A percentile compares a stretch with the other conserved stretches of the same genome.
Evolutionary conservation across 345 rosid species (phyloP).

Genomic region (Geranium rotundifolium): DNA sequence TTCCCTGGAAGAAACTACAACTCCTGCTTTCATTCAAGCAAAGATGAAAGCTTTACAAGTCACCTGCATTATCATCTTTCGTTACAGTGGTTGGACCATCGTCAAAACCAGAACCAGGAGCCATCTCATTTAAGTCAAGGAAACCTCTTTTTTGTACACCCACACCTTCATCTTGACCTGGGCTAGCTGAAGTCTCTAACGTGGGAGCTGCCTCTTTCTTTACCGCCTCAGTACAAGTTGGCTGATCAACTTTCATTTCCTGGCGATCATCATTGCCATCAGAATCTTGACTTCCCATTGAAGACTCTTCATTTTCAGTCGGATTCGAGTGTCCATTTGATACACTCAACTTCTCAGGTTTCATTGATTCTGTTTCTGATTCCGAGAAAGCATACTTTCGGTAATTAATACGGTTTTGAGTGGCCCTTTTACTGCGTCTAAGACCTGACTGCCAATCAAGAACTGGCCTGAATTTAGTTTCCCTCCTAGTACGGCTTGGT

Average conservation of each 20-base stretch:
- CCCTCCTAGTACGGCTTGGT: conserved; percentile 60
- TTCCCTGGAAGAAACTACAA: conserved; percentile 17
- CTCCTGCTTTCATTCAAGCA: conserved; percentile 17
- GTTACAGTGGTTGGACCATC: conserved; percentile 62
- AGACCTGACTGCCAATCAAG: conserved; percentile 70
- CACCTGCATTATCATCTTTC: conserved; percentile 59
- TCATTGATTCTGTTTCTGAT: conserved; percentile 62
- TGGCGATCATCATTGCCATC: conserved; percentile 41
- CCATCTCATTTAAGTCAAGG: conserved; percentile 87
- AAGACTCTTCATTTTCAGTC: conserved; percentile 49
- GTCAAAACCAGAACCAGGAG: conserved; percentile 87
- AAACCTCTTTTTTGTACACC: conserved; percentile 51
- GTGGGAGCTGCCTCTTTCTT: conserved; percentile 38
- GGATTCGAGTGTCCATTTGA: conserved; percentile 49
- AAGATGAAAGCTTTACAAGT: conserved; percentile 37
- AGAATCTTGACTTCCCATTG: conserved; percentile 51
- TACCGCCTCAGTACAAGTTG: conserved; percentile 18
- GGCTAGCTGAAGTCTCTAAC: conserved; percentile 33
- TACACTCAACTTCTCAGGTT: conserved; percentile 40
- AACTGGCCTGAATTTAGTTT: conserved; percentile 62
- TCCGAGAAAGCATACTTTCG: conserved; percentile 73
- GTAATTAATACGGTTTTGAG: conserved; percentile 62
- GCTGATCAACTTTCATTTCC: conserved; percentile 38
- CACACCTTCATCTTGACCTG: conserved; percentile 38
- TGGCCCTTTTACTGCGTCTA: conserved; percentile 90